Evolutionary conservation across 495 filamentous ascomycete genomes (phyloP), one percentile per base, ranked within the genome.

Genomic region (Pyronema domesticum): DNA sequence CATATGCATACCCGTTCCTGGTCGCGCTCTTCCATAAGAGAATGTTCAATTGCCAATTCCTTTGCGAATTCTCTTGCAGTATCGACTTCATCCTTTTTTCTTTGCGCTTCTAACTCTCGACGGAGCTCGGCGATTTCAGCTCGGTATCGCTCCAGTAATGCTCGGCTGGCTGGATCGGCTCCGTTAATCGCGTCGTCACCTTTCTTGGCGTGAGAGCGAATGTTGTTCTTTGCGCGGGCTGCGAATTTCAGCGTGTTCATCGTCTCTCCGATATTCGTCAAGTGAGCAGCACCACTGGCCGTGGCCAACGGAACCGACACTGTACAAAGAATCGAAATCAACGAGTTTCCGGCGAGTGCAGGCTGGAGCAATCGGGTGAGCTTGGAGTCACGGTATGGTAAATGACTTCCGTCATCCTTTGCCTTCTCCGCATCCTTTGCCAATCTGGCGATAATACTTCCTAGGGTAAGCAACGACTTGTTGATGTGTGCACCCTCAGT

Each of bases 401-500:
- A 66, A 76, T 98, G 91, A 58, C 88, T 84, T 62, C 83, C 85
- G 65, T 91, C 84, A 1, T 74, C 68, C 63, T 85, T 86, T 30
- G 82, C 74, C 65, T 86, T 91, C 45, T 94, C 89, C 63, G 93
- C 94, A 51, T 80, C 76, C 7, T 81, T 81, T 2, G 76, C 77
- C 7, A 98, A 73, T 53, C 82, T 80, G 7, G 85, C 87, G 61
- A 98, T 95, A 57, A 98, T 91, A 3, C 85, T 98, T 18, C 91
- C 91, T 3, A 98, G 75, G 2, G 91, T 98, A 51, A 98, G 77
- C 63, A 98, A 72, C 67, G 87, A 94, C 68, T 94, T 94, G 71
- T 98, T 98, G 71, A 98, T 98, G 65, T 98, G 91, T 35, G 91
- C 87, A 47, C 91, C 91, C 70, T 98, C 91, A 36, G 87, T 85